A percentile compares a stretch with the other conserved stretches of the same genome.
phyloP scores from a whole-genome alignment of 129 eudicot genomes.

The Flaveria trinervia region DNA sequence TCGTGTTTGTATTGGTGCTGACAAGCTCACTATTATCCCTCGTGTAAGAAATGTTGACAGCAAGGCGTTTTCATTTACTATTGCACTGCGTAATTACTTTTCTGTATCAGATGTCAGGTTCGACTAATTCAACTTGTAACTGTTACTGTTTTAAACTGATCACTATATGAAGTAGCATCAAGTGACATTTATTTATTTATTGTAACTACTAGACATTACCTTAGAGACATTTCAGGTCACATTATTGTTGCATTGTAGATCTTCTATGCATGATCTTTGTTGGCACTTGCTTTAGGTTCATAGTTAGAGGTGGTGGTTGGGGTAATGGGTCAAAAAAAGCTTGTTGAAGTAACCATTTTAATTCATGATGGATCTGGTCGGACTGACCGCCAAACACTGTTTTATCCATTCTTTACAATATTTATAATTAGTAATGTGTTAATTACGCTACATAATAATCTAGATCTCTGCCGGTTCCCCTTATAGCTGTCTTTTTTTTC shows the following conservation, averaged over 20 bases:
- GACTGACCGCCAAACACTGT: neutral
- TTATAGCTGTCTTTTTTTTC: neutral
- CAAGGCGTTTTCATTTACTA: conserved; percentile 71
- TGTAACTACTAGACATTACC: neutral
- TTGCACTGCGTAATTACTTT: conserved; percentile 73
- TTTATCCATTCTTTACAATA: neutral
- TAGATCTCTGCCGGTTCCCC: neutral
- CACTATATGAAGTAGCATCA: neutral
- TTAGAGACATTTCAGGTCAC: neutral
- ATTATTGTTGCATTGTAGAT: neutral
- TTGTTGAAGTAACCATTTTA: neutral
- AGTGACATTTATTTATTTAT: neutral
- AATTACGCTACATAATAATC: neutral
- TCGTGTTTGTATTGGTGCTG: conserved; percentile 57
- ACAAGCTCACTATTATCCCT: conserved; percentile 74
- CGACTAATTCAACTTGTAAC: conserved; percentile 25
- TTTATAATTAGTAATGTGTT: neutral
- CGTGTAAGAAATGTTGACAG: conserved; percentile 78
- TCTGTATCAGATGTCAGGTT: conserved; percentile 93
- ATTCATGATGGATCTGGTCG: neutral
- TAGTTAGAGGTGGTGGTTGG: neutral
- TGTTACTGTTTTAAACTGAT: conserved; percentile 8
- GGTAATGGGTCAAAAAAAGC: neutral
- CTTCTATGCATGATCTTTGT: neutral
- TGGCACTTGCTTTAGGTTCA: conserved; percentile 4